These are phyloP conservation scores for Leucosporidium yakuticum DNA, from an alignment of 768 basidiomycete genomes.

Conservation along the genomic window DNA sequence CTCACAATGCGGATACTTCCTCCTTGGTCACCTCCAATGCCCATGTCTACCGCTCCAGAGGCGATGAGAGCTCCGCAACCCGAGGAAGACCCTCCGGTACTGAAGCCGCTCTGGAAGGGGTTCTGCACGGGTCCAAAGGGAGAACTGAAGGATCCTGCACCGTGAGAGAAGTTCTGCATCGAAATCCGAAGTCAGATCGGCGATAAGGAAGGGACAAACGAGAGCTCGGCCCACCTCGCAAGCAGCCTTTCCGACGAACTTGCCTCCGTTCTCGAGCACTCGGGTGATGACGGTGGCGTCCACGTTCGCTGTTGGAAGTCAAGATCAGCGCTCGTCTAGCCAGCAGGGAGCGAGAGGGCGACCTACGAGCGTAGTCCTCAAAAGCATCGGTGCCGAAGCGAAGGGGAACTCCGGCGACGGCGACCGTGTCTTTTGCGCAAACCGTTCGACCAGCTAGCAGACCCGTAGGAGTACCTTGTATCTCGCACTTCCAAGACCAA, in stretches of 20 bases:
- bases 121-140: slow-evolving; percentile 49
- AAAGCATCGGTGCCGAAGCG: slow-evolving; percentile 48
- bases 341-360: not conserved
- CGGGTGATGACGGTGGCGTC: slow-evolving; percentile 51
- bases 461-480: not conserved
- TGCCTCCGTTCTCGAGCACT: slow-evolving; percentile 48
- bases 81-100: slow-evolving; percentile 48
- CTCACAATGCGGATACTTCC: slow-evolving; percentile 47
- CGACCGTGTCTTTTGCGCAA: slow-evolving; percentile 43
- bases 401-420: slow-evolving; percentile 48
- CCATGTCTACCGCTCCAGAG: slow-evolving; percentile 47
- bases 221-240: slow-evolving; percentile 41
- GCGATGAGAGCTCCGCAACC: slow-evolving; percentile 50
- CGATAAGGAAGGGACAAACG: not conserved
- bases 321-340: too few relatives aligned
- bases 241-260: slow-evolving; percentile 46
- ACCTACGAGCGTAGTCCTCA: slow-evolving; percentile 42
- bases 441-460: not conserved
- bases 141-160: slow-evolving; percentile 45
- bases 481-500: slow-evolving; percentile 35
- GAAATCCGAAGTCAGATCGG: not conserved
- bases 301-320: slow-evolving; percentile 26
- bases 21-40: slow-evolving; percentile 52
- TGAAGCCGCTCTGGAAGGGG: slow-evolving; percentile 14
- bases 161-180: slow-evolving; percentile 43